Evolutionary conservation across 345 rosid species (phyloP).

Genomic region (Sonneratia caseolaris): DNA sequence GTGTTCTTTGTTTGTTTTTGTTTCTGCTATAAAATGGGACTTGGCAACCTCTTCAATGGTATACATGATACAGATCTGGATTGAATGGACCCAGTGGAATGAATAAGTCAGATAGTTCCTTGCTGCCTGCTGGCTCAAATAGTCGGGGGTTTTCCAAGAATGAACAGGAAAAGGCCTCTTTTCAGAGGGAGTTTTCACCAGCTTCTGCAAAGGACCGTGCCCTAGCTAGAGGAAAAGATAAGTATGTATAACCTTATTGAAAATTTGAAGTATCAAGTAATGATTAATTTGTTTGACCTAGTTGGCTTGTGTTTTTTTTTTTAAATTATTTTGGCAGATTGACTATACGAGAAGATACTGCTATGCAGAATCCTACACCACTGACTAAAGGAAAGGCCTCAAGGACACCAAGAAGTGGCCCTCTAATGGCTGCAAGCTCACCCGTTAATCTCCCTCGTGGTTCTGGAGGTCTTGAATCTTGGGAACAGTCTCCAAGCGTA

Average conservation of each 20-base stretch:
- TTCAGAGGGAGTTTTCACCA: slow-evolving; percentile 27
- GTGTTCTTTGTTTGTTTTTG: not conserved
- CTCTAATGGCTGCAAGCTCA: slow-evolving; percentile 24
- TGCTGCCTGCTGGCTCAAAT: slow-evolving; percentile 20
- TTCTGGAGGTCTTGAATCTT: slow-evolving; percentile 25
- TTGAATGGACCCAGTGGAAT: slow-evolving; percentile 21
- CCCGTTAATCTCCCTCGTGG: slow-evolving; percentile 28
- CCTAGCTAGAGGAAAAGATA: slow-evolving; percentile 28
- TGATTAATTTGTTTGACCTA: not conserved
- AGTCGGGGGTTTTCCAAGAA: slow-evolving; percentile 22
- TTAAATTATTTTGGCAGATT: slow-evolving; percentile 19
- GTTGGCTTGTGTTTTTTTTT: not conserved
- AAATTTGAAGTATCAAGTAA: not conserved
- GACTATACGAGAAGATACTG: slow-evolving; percentile 26
- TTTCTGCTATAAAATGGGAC: not conserved
- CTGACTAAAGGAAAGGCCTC: slow-evolving; percentile 42
- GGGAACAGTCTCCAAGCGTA: slow-evolving; percentile 30
- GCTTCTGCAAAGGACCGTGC: slow-evolving; percentile 33
- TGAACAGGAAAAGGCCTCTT: slow-evolving; percentile 32
- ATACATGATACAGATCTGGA: slow-evolving; percentile 26
- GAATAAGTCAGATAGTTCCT: slow-evolving; percentile 26
- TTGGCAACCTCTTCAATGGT: not conserved
- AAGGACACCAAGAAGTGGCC: slow-evolving; percentile 36
- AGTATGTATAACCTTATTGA: slow-evolving; percentile 22
- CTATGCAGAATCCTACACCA: slow-evolving; percentile 20